Evolutionary conservation across 1,139 yeast species (phyloP), one percentile per base, ranked within the genome.

Genomic region (Taphrina flavorubra): DNA sequence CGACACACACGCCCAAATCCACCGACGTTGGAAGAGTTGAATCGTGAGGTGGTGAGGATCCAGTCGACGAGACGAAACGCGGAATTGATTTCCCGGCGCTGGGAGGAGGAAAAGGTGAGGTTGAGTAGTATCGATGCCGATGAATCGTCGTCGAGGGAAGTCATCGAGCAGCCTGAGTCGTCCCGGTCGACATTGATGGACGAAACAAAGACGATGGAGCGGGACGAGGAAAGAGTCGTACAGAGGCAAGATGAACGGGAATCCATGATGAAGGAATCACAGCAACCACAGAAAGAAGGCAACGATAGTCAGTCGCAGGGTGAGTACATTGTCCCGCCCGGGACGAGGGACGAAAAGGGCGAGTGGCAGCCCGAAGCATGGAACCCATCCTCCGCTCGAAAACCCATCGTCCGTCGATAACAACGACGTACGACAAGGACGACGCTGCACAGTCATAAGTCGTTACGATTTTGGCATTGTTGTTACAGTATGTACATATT

Each of bases 291-390:
- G 11, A 6, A 10, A 6, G 37, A 18, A 10, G n/a, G 5, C 10
- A 6, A 40, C 16, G 31, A 44, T 7, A 18, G 8, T n/a, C 16
- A 6, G n/a, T 14, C 8, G 37, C 13, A 56, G 10, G 31, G 46
- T 8, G 67, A 63, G 18, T 63, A 63, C 47, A 6, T 63, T n/a
- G 39, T 42, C 11, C 61, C 67, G 16, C 67, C 67, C 1, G 67
- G 67, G 42, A 63, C 67, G 36, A 56, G 61, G 16, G 61, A 63
- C 51, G 67, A 63, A 36, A 63, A 53, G 61, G 67, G 67, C 14
- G 67, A 63, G 25, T 63, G 67, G 67, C 67, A 63, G 37, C 67
- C 67, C 8, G 67, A 63, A 37, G 55, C 61, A 7, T 63, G 67
- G 67, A 39, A 20, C 39, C 60, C 60, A 18, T 34, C 42, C 4